Evolutionary conservation across 176 grass and related monocot genomes (phyloP), one percentile per base, ranked within the genome.

Genomic region (Carex parvula): DNA sequence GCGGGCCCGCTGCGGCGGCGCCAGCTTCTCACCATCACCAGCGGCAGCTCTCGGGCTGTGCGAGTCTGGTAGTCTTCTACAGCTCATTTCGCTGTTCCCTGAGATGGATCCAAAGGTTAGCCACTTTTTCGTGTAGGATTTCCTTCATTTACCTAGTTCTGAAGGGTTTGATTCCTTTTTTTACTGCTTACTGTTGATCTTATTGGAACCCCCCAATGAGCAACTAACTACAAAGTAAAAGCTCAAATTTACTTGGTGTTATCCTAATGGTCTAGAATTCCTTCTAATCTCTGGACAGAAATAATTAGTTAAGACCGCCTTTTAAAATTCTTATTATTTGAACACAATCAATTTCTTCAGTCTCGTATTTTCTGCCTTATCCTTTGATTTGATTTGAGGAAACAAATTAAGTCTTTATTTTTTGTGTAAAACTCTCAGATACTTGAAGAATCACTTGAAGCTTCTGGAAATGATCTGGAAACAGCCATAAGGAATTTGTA

Each of bases 401-500:
- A 10, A 63, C 8, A 32, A 80, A 75, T 62, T 13, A 64, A 61
- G 42, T 18, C 22, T 2, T 59, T 76, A 70, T 79, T 9, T 20
- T 22, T 66, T 90, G 12, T 53, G 82, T 6, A 55, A 46, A 84
- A 87, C 79, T 87, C 92, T 84, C 88, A 98, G 95, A 17, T 93
- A 84, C 89, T 98, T 87, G 92, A 98, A 87, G 86, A 80, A 57
- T 79, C 92, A 69, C 83, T 98, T 42, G 89, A 98, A 83, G 91
- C 88, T 33, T 93, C 95, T 57, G 91, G 92, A 83, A 90, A 93
- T 80, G 92, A 98, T 86, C 77, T 98, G 67, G 95, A 98, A 86
- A 86, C 87, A 59, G 89, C 95, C 79, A 94, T 98, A 79, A 87
- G 92, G 86, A 93, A 87, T 82, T 86, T 98, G 88, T 89, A 84